phyloP scores from a whole-genome alignment of 345 rosid species.

The Pugionium cornutum region DNA sequence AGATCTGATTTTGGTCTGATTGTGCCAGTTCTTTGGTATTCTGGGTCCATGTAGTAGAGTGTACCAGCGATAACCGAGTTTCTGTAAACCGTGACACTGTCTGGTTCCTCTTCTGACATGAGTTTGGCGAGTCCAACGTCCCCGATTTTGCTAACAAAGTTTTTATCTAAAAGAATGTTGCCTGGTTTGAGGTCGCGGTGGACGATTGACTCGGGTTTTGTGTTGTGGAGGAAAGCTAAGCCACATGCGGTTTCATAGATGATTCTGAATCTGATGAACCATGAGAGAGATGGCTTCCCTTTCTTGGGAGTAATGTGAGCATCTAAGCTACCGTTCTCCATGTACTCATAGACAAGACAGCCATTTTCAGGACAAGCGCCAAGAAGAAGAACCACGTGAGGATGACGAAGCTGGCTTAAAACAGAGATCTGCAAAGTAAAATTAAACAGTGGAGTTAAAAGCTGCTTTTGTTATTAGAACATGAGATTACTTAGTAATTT shows the following conservation, averaged over 20 bases:
- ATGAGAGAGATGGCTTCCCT: slow-evolving; percentile 73
- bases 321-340: slow-evolving; percentile 84
- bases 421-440: slow-evolving; percentile 67
- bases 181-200: slow-evolving; percentile 90
- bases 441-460: not conserved
- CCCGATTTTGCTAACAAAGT: slow-evolving; percentile 79
- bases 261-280: slow-evolving; percentile 74
- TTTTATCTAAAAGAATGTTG: slow-evolving; percentile 70
- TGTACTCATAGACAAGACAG: slow-evolving; percentile 79
- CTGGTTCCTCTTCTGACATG: slow-evolving; percentile 69
- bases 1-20: slow-evolving; percentile 88
- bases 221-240: slow-evolving; percentile 84
- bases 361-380: slow-evolving; percentile 89
- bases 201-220: slow-evolving; percentile 82
- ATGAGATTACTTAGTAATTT: slow-evolving; percentile 1
- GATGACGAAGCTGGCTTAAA: slow-evolving; percentile 80
- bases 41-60: slow-evolving; percentile 84
- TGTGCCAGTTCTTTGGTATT: slow-evolving; percentile 85
- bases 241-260: slow-evolving; percentile 81
- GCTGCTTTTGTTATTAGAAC: slow-evolving; percentile 1
- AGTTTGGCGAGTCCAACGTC: slow-evolving; percentile 92
- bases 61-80: slow-evolving; percentile 77
- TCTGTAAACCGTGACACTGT: slow-evolving; percentile 64
- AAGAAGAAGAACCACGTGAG: slow-evolving; percentile 74
- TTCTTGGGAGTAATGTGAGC: slow-evolving; percentile 53